Percentiles rank a stretch among this genome's conserved stretches.
phyloP scores from a whole-genome alignment of 2,329 filamentous ascomycete species.

The Tolypocladium album region DNA sequence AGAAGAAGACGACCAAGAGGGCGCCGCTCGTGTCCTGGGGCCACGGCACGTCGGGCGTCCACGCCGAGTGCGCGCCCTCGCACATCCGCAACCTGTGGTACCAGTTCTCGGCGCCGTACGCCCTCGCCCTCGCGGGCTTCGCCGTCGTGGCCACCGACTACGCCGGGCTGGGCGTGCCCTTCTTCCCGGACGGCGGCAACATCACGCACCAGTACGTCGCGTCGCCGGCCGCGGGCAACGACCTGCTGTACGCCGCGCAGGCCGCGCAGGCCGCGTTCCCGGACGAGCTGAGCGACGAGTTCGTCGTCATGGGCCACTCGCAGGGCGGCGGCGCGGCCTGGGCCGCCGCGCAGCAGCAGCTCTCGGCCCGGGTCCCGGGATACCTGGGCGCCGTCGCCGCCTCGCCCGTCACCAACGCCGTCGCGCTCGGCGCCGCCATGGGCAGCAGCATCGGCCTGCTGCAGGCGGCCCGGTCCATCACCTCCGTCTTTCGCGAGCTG shows the following conservation, averaged over 20 bases:
- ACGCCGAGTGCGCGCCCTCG: conserved; percentile 26
- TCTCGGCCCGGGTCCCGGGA: conserved; percentile 16
- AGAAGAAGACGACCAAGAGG: background rate
- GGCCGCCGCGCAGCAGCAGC: conserved; percentile 18
- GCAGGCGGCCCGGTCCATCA: conserved; percentile 3
- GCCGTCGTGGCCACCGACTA: conserved; percentile 34
- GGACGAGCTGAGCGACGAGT: conserved; percentile 19
- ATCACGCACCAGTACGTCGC: conserved; percentile 31
- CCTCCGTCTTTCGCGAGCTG: conserved; percentile 7
- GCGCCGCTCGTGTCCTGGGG: conserved; percentile 28
- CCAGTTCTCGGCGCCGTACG: conserved; percentile 25
- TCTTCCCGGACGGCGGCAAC: conserved; percentile 16
- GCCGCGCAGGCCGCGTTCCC: conserved; percentile 32
- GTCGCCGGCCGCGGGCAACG: conserved; percentile 26
- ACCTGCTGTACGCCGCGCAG: conserved; percentile 28
- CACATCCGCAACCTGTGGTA: conserved; percentile 29
- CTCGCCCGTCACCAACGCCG: conserved; percentile 15
- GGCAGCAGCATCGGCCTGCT: conserved; percentile 5
- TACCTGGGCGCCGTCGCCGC: conserved; percentile 25
- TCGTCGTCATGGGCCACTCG: conserved; percentile 33
- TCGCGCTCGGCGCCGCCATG: conserved; percentile 4
- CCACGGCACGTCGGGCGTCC: conserved; percentile 32
- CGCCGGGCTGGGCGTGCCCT: conserved; percentile 29
- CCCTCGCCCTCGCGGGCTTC: conserved; percentile 29
- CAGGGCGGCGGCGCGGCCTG: conserved; percentile 35